phyloP scores from a whole-genome alignment of 177 flowering plant species.

The Telopea speciosissima region DNA sequence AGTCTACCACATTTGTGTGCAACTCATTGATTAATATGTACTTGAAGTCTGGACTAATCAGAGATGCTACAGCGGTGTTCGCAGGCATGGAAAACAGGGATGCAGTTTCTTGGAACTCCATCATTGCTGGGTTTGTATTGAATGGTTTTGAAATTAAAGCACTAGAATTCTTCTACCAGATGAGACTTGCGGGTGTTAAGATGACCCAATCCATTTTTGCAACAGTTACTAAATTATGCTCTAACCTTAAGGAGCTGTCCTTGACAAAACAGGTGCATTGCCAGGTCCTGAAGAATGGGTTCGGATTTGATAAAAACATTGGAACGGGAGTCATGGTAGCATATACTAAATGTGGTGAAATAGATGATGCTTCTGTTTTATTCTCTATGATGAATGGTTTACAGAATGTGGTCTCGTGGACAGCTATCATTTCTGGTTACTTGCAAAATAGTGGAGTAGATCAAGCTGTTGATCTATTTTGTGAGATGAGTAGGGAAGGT shows the following conservation, averaged over 20 bases:
- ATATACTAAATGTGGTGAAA: slow-evolving; percentile 52
- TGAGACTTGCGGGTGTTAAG: slow-evolving; percentile 48
- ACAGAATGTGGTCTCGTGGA: slow-evolving; percentile 80
- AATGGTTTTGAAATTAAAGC: slow-evolving; percentile 61
- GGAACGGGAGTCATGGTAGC: slow-evolving; percentile 64
- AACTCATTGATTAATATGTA: slow-evolving; percentile 79
- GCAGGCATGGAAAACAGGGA: slow-evolving; percentile 35
- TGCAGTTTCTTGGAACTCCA: slow-evolving; percentile 67
- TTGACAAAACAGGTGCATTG: slow-evolving; percentile 68
- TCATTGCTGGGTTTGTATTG: slow-evolving; percentile 56
- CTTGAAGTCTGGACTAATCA: slow-evolving; percentile 48
- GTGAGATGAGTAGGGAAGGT: slow-evolving; percentile 58
- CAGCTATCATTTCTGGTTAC: slow-evolving; percentile 74
- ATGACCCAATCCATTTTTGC: slow-evolving; percentile 44
- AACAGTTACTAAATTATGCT: slow-evolving; percentile 50
- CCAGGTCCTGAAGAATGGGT: slow-evolving; percentile 47
- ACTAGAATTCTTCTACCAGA: slow-evolving; percentile 41
- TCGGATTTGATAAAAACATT: slow-evolving; percentile 35
- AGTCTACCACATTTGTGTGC: slow-evolving; percentile 35
- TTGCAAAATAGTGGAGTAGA: slow-evolving; percentile 47
- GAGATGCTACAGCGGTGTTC: slow-evolving; percentile 53
- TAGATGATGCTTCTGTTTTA: slow-evolving; percentile 55
- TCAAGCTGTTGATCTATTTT: slow-evolving; percentile 47
- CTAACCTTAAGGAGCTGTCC: slow-evolving; percentile 41
- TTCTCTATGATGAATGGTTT: slow-evolving; percentile 40